phyloP scores from a whole-genome alignment of 2,329 filamentous ascomycete species.

The Sphaceloma murrayae region DNA sequence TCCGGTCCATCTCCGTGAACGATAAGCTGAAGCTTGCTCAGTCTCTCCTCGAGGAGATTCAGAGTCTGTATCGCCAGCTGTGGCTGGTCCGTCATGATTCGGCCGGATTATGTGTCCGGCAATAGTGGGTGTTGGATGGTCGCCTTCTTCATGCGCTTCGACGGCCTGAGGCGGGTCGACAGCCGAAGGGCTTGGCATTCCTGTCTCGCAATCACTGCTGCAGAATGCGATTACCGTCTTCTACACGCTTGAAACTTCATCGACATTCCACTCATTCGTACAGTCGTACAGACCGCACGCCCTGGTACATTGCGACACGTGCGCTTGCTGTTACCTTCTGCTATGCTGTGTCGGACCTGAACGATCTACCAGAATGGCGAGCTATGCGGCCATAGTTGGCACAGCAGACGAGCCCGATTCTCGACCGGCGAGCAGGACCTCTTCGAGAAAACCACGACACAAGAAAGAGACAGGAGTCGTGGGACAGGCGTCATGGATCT shows the following conservation, averaged over 20 bases:
- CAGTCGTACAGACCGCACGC: not conserved
- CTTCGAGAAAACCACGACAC: conserved; percentile 45
- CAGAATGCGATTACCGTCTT: conserved; percentile 9
- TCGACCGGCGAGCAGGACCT: conserved; percentile 34
- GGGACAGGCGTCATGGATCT: conserved; percentile 78
- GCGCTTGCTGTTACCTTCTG: no score
- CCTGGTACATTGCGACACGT: no score
- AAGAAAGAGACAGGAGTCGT: conserved; percentile 59
- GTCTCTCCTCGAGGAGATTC: conserved; percentile 36
- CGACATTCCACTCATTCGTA: not conserved
- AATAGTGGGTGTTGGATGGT: no score
- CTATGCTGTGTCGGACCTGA: no score
- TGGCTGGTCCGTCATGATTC: conserved; percentile 8
- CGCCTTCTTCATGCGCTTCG: no score
- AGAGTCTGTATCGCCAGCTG: conserved; percentile 29
- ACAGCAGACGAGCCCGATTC: conserved; percentile 32
- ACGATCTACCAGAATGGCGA: conserved; percentile 39
- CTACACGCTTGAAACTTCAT: not conserved
- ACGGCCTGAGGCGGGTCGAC: not conserved
- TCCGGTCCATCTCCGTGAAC: conserved; percentile 29
- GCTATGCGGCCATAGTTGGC: conserved; percentile 37
- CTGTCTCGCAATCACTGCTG: conserved; percentile 7
- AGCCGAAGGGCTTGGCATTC: conserved; percentile 7
- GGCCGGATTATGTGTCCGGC: no score
- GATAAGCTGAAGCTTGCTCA: conserved; percentile 37